These are phyloP conservation scores for Epicoccum sorghinum DNA, from an alignment of 2,329 filamentous ascomycete genomes.

Conservation along the genomic window DNA sequence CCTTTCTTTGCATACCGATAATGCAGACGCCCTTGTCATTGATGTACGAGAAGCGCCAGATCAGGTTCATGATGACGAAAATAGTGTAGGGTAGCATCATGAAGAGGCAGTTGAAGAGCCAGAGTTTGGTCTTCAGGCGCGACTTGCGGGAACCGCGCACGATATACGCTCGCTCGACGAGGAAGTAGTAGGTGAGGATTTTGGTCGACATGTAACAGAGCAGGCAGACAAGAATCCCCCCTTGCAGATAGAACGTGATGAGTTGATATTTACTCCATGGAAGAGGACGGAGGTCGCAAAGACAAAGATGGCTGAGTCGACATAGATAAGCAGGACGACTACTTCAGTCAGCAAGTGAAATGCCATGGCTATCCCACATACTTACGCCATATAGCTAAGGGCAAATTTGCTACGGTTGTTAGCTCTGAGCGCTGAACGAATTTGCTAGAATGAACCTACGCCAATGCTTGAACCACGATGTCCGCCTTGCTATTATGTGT, in stretches of 20 bases:
- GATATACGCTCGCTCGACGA: slow-evolving; percentile 70
- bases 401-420: background rate
- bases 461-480: slow-evolving; percentile 31
- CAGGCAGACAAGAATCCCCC: slow-evolving; percentile 66
- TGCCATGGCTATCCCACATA: background rate
- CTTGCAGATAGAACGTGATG: slow-evolving; percentile 58
- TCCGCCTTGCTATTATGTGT: slow-evolving; percentile 26
- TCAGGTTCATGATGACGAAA: slow-evolving; percentile 64
- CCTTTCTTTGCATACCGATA: slow-evolving; percentile 65
- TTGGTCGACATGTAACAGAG: slow-evolving; percentile 69
- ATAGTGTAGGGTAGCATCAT: slow-evolving; percentile 54
- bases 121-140: slow-evolving; percentile 63
- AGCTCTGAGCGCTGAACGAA: background rate
- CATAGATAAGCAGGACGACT: slow-evolving; percentile 67
- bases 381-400: slow-evolving; percentile 3
- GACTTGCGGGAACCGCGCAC: slow-evolving; percentile 60
- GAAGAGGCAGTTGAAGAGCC: slow-evolving; percentile 66
- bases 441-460: background rate
- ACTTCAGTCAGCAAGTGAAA: background rate
- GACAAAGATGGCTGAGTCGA: slow-evolving; percentile 66
- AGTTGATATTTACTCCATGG: slow-evolving; percentile 63
- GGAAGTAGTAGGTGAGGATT: slow-evolving; percentile 69
- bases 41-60: slow-evolving; percentile 62
- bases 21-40: slow-evolving; percentile 61
- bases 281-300: slow-evolving; percentile 63